A percentile compares a stretch with the other conserved stretches of the same genome.
Conservation (phyloP, 116 monocot species). For the Iris pallida region DNA sequence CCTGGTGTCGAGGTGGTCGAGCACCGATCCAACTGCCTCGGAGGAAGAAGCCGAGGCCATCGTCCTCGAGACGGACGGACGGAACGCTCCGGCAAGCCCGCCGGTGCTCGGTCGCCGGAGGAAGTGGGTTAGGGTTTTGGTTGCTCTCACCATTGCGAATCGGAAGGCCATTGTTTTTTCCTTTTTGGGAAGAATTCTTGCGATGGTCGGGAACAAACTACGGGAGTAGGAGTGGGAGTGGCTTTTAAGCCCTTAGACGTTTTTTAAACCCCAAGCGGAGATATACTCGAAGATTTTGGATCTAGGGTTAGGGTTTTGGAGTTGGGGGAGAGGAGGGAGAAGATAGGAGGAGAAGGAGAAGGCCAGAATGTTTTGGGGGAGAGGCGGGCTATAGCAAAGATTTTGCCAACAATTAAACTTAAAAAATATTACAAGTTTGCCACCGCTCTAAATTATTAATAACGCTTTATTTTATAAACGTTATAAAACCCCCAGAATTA, state of each 20-base stretch:
- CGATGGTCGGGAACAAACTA: neutral
- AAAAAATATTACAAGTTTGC: too few species aligned
- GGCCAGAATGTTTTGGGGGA: too few species aligned
- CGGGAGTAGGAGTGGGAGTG: neutral
- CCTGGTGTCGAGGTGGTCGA: slow-evolving; percentile 36
- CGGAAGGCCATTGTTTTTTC: slow-evolving; percentile 14
- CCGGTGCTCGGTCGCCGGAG: neutral
- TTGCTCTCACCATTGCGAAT: slow-evolving; percentile 16
- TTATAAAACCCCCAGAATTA: too few species aligned
- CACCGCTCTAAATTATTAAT: too few species aligned
- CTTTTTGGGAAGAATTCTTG: neutral
- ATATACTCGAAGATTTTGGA: too few species aligned
- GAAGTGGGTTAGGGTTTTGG: slow-evolving; percentile 18
- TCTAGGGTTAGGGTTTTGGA: too few species aligned
- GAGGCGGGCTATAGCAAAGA: too few species aligned
- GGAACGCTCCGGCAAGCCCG: neutral
- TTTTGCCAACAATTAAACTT: too few species aligned
- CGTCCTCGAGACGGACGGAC: slow-evolving; percentile 15
- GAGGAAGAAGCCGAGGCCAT: slow-evolving; percentile 26
- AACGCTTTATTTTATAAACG: too few species aligned
- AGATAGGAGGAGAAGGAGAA: too few species aligned
- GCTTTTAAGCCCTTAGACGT: neutral
- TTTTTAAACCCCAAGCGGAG: neutral
- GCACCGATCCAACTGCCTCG: slow-evolving; percentile 24
- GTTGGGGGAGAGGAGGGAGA: too few species aligned